Evolutionary conservation across 768 basidiomycete genomes (phyloP).

Genomic region (Boletus tomentosulus): DNA sequence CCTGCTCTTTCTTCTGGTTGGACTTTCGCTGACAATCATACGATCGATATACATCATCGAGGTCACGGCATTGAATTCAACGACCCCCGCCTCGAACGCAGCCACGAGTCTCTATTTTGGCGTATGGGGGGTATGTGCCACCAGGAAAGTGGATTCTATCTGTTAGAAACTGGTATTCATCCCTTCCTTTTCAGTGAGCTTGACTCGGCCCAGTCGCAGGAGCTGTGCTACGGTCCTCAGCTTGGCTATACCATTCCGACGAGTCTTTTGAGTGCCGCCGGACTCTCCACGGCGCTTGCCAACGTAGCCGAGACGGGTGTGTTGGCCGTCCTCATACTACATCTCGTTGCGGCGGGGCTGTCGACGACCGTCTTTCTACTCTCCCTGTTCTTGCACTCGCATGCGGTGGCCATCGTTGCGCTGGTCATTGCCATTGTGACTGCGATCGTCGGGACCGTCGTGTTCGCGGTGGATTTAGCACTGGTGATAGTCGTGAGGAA

Average conservation of each 20-base stretch:
- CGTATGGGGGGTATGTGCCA: conserved; percentile 79
- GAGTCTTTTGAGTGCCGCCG: conserved; percentile 37
- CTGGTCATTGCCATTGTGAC: conserved; percentile 57
- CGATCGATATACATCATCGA: conserved; percentile 61
- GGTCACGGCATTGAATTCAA: conserved; percentile 32
- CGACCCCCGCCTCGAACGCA: conserved; percentile 42
- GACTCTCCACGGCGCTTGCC: conserved; percentile 43
- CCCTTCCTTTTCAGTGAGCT: conserved; percentile 3
- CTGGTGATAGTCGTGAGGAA: conserved; percentile 50
- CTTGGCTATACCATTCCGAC: conserved; percentile 68
- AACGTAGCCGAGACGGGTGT: conserved; percentile 47
- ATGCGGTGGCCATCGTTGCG: conserved; percentile 50
- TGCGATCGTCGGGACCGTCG: conserved; percentile 49
- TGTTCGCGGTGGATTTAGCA: conserved; percentile 61
- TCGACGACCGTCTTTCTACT: conserved; percentile 50
- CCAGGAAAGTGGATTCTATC: conserved; percentile 33
- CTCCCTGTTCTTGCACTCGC: conserved; percentile 58
- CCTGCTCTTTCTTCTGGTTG: conserved; percentile 72
- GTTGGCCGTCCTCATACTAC: conserved; percentile 58
- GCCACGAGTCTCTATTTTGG: conserved; percentile 68
- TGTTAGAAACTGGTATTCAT: not conserved
- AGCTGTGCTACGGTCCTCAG: conserved; percentile 55
- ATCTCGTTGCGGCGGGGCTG: conserved; percentile 61
- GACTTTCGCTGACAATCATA: conserved; percentile 71
- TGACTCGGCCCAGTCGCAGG: conserved; percentile 11